Percentiles rank a stretch among this genome's conserved stretches.
These are phyloP conservation scores for Coniochaeta ligniaria DNA, from an alignment of 2,329 filamentous ascomycete genomes.

Conservation along the genomic window DNA sequence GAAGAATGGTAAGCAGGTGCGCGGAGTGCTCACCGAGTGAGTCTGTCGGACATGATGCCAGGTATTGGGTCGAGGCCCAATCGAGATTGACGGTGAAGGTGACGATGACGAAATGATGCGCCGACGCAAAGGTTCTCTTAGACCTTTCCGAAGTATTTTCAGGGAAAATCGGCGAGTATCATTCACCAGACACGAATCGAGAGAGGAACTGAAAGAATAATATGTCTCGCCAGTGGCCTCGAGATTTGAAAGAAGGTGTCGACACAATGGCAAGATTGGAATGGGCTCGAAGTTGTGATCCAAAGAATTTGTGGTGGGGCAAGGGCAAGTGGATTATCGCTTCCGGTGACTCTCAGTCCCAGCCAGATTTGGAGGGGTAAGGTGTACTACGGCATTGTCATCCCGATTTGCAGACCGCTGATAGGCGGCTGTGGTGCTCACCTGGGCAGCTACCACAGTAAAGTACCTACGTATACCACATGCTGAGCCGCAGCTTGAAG, in stretches of 20 bases:
- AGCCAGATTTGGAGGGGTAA: not conserved
- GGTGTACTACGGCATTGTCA: slow-evolving; percentile 6
- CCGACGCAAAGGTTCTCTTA: not conserved
- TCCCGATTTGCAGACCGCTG: slow-evolving; percentile 11
- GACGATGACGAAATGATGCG: not conserved
- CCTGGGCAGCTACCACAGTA: not conserved
- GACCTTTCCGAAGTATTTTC: not conserved
- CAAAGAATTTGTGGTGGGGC: slow-evolving; percentile 8
- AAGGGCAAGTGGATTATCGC: slow-evolving; percentile 4
- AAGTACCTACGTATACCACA: too few relatives aligned
- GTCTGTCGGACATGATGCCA: slow-evolving; percentile 73
- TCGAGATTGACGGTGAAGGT: not conserved
- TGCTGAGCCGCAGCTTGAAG: not conserved
- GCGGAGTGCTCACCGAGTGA: slow-evolving; percentile 72
- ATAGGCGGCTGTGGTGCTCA: slow-evolving; percentile 10
- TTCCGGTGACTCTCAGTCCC: not conserved
- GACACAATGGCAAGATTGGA: not conserved
- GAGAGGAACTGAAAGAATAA: not conserved
- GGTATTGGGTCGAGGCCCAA: not conserved
- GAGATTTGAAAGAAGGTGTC: not conserved
- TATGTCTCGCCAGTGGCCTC: not conserved
- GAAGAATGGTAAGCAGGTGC: not conserved
- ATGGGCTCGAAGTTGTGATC: not conserved
- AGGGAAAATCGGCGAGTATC: not conserved
- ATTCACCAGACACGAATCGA: not conserved